Conservation (phyloP, 2,329 filamentous ascomycete genomes). For the Bertia moriformis region DNA sequence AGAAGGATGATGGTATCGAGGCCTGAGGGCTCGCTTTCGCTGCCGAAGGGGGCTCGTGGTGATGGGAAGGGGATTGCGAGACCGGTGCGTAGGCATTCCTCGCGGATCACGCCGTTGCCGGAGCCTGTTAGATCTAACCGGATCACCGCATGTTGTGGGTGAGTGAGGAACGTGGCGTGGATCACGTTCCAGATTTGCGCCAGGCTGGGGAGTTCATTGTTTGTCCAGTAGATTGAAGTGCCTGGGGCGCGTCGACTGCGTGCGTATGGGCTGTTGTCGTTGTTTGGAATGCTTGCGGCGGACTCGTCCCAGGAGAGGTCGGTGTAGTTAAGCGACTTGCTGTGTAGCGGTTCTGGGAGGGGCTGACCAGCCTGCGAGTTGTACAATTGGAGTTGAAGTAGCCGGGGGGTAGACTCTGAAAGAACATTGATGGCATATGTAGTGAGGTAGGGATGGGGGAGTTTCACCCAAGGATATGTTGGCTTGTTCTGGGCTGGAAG, state of each 20-base stretch:
- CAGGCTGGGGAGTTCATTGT: conserved; percentile 19
- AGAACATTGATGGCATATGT: conserved; percentile 21
- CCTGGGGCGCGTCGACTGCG: conserved; percentile 25
- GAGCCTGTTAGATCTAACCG: conserved; percentile 22
- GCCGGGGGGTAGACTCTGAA: too few species aligned
- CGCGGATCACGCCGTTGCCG: conserved; percentile 16
- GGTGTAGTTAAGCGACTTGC: conserved; percentile 18
- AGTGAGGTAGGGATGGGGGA: conserved; percentile 29
- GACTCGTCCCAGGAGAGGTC: conserved; percentile 13
- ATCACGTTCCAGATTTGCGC: conserved; percentile 29
- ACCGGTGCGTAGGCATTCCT: conserved; percentile 23
- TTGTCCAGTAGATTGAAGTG: conserved; percentile 23
- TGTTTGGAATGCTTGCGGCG: conserved; percentile 10
- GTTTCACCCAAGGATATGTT: conserved; percentile 22
- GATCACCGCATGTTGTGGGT: conserved; percentile 26
- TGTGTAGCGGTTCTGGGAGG: conserved; percentile 20
- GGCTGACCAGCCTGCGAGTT: conserved; percentile 14
- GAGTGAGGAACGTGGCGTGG: conserved; percentile 25
- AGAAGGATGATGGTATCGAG: conserved; percentile 34
- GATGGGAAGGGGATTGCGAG: conserved; percentile 24
- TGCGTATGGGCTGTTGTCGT: conserved; percentile 21
- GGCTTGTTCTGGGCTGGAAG: too few species aligned
- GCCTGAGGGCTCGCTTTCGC: too few species aligned
- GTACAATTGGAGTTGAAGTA: conserved; percentile 17
- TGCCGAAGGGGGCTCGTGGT: conserved; percentile 15